Percentiles rank a stretch among this genome's conserved stretches.
Conservation (phyloP, 768 basidiomycete genomes). For the Phallus indusiatus region DNA sequence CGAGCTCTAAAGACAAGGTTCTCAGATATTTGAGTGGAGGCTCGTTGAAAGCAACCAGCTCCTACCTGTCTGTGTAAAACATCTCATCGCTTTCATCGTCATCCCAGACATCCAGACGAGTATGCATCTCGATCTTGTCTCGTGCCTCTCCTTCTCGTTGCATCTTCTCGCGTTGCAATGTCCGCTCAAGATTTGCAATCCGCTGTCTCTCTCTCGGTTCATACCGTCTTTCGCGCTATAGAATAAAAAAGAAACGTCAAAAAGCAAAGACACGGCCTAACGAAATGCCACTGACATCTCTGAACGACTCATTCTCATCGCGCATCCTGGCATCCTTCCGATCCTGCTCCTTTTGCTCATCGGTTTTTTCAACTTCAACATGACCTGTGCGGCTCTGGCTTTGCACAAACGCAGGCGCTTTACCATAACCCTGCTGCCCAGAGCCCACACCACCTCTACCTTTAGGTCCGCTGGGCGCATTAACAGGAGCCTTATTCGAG, state of each 20-base stretch:
- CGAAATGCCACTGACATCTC: slow-evolving; percentile 53
- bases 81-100: slow-evolving; percentile 88
- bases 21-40: slow-evolving; percentile 6
- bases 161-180: slow-evolving; percentile 61
- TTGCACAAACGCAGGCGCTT: slow-evolving; percentile 79
- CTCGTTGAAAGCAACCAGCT: neutral
- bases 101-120: slow-evolving; percentile 81
- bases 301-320: slow-evolving; percentile 78
- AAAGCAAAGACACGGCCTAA: neutral
- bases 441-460: slow-evolving; percentile 77
- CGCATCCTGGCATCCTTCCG: slow-evolving; percentile 63
- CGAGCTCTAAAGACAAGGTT: slow-evolving; percentile 47
- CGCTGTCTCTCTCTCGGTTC: slow-evolving; percentile 82
- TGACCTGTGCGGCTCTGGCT: slow-evolving; percentile 28
- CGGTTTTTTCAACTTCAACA: slow-evolving; percentile 45
- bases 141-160: slow-evolving; percentile 71
- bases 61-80: slow-evolving; percentile 87
- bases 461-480: slow-evolving; percentile 65
- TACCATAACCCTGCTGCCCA: slow-evolving; percentile 65
- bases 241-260: slow-evolving; percentile 6
- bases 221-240: slow-evolving; percentile 85
- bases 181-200: slow-evolving; percentile 66
- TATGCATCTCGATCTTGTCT: slow-evolving; percentile 70
- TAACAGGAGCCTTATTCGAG: slow-evolving; percentile 21
- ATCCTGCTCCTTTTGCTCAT: slow-evolving; percentile 82